Base-by-base conservation (phyloP, 106 monocot species). In the Phalaenopsis aphrodite region DNA sequence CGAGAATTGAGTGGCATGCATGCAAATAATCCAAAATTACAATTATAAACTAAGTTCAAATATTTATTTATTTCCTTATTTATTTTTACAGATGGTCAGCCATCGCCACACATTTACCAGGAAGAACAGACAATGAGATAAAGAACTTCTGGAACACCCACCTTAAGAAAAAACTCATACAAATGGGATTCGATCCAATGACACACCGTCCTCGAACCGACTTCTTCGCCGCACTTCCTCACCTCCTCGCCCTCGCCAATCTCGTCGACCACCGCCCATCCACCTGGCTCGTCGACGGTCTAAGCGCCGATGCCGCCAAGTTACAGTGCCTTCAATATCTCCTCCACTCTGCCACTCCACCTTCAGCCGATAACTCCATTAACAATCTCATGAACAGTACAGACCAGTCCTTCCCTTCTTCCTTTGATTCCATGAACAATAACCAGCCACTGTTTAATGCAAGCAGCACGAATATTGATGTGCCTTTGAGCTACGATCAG, bases 81-180 rank as follows among this genome's bases (percentile, higher is more conserved):
- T n/a, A n/a, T 12, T 52, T 14, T 52, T 49, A n/a, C 46, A 95
- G 95, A 74, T 95, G 95, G 95, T 95, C 95, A 2, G 90, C 90
- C 3, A 95, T 95, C 56, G 95, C 95, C 3, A 87, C 88, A 17
- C 88, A 95, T 79, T 90, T 95, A 4, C 95, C 95, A 0, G 95
- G 95, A 17, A 83, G 95, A 4, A 95, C 95, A 5, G 95, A 95
- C 78, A 95, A 95, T 56, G 95, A 95, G 86, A 95, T 95, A 71
- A 95, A 95, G 85, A 95, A 95, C 85, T 92, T 90, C 83, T 95
- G 95, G 95, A 92, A 95, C 90, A 95, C 95, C 41, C 92, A 95
- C 78, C 86, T 95, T 8, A 95, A 90, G 87, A 95, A 95, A 89
- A 90, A 90, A 77, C 88, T 95, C 10, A 92, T 95, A 68, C 92